Evolutionary conservation across 495 filamentous ascomycete species (phyloP), one percentile per base, ranked within the genome.

Genomic region (Jackrogersella multiformis): DNA sequence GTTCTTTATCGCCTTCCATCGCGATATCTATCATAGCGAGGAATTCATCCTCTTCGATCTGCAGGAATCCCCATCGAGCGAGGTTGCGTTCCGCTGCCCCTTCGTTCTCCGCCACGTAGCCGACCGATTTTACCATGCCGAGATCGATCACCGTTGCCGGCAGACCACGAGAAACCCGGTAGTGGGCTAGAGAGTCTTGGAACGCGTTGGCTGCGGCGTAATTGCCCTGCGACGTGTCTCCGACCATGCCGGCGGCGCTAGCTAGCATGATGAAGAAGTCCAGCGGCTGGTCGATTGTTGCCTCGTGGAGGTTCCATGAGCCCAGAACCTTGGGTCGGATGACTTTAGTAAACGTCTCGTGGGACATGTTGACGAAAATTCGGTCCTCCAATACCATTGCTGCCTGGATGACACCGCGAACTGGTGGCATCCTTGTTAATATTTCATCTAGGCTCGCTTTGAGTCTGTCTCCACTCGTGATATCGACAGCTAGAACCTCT

Each of bases 131-230:
- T 2, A 80, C 71, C 16, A 76, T 72, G 12, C 85, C 56, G 72
- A 87, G 73, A 26, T 85, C 77, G 46, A 87, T 73, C 34, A 76
- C 77, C 12, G 76, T 68, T 48, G 80, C 76, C 3, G 71, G 67
- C 2, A 78, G 70, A 10, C 76, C 76, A 20, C 59, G 70, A 2
- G 48, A 28, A 46, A 65, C 61, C 3, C 79, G 72, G 60, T 78
- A 61, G 28, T 74, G 76, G 1, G 73, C 74, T 23, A 83, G 68
- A 0, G 78, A 74, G 53, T 83, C 84, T 13, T 83, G 70, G 67
- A 81, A 88, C 8, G 81, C 77, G 60, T 85, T 86, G 5, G 79
- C 84, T 0, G 85, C 84, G 5, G 84, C 76, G 67, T 89, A 89
- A 24, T 84, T 84, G 30, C 80, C 75, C 69, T 89, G 87, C 0